phyloP scores from a whole-genome alignment of 2,329 filamentous ascomycete genomes.

The Diplocarpon rosae region DNA sequence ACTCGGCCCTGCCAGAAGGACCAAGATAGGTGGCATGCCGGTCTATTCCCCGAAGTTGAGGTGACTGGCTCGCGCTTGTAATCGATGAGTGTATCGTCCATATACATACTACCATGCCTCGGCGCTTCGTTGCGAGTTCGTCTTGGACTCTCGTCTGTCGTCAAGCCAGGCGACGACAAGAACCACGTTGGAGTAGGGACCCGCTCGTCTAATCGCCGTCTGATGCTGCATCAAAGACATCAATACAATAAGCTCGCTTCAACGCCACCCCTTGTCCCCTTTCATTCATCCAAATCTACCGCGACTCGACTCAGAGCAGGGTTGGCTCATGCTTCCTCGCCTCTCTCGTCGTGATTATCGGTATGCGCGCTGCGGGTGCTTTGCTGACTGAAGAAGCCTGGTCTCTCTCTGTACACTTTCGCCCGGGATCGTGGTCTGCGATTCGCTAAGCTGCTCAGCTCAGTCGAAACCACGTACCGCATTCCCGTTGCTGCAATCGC shows the following conservation, averaged over 20 bases:
- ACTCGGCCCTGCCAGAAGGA: too few species aligned
- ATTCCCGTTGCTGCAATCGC: constrained; percentile 40
- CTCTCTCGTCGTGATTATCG: constrained; percentile 33
- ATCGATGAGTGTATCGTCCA: too few species aligned
- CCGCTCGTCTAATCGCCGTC: constrained; percentile 36
- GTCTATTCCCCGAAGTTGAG: too few species aligned
- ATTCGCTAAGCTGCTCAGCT: constrained; percentile 36
- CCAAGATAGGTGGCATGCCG: too few species aligned
- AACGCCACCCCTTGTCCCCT: constrained; percentile 35
- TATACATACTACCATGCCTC: too few species aligned
- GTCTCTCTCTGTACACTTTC: constrained; percentile 33
- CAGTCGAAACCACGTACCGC: constrained; percentile 34
- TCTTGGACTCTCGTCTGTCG: too few species aligned
- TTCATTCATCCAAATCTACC: constrained; percentile 41
- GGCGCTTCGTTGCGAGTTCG: too few species aligned
- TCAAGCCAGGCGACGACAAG: too few species aligned
- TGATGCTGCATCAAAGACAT: constrained; percentile 43
- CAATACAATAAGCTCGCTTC: constrained; percentile 29
- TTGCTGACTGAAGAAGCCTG: constrained; percentile 29
- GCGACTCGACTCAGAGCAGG: constrained; percentile 33
- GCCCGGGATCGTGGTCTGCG: constrained; percentile 42
- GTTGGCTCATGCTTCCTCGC: constrained; percentile 38
- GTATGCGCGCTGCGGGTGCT: constrained; percentile 31
- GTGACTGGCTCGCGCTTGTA: too few species aligned
- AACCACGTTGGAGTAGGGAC: constrained; percentile 26